phyloP scores from a whole-genome alignment of 2,329 filamentous ascomycete species.

The Onygenales sp. region DNA sequence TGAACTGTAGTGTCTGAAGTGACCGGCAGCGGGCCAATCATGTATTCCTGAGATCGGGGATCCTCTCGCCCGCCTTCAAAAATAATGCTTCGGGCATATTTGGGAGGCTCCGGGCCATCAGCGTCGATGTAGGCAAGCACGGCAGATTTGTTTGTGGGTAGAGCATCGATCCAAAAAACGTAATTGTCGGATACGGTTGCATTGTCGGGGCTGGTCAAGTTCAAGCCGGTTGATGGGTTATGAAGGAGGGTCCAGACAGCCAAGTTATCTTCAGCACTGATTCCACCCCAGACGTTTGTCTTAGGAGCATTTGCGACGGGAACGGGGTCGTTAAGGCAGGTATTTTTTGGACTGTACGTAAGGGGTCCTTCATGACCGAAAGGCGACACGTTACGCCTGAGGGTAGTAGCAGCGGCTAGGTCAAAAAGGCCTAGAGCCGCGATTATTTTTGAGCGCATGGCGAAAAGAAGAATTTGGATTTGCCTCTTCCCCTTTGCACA shows the following conservation, averaged over 20 bases:
- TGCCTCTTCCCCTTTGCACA: too few species aligned
- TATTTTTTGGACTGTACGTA: background rate
- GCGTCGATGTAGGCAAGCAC: conserved; percentile 38
- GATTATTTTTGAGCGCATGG: too few species aligned
- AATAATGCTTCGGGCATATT: conserved; percentile 40
- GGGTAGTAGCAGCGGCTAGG: too few species aligned
- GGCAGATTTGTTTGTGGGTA: conserved; percentile 41
- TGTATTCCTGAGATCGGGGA: conserved; percentile 40
- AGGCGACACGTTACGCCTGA: too few species aligned
- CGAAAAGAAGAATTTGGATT: too few species aligned
- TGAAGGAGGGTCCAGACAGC: conserved; percentile 38
- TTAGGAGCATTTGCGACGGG: conserved; percentile 23
- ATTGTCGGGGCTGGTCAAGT: conserved; percentile 32
- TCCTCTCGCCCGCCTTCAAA: conserved; percentile 35
- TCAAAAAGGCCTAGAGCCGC: too few species aligned
- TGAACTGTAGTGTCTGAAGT: conserved; percentile 26
- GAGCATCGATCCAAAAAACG: conserved; percentile 33
- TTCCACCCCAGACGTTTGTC: conserved; percentile 33
- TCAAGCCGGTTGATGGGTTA: conserved; percentile 32
- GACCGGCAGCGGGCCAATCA: conserved; percentile 42
- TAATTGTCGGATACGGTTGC: conserved; percentile 13
- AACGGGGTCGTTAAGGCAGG: background rate
- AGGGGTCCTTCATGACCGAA: too few species aligned
- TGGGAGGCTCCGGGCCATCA: conserved; percentile 23
- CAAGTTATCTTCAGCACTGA: conserved; percentile 34